A percentile compares a stretch with the other conserved stretches of the same genome.
phyloP scores from a whole-genome alignment of 2,329 filamentous ascomycete genomes.

The Emmonsia crescens region DNA sequence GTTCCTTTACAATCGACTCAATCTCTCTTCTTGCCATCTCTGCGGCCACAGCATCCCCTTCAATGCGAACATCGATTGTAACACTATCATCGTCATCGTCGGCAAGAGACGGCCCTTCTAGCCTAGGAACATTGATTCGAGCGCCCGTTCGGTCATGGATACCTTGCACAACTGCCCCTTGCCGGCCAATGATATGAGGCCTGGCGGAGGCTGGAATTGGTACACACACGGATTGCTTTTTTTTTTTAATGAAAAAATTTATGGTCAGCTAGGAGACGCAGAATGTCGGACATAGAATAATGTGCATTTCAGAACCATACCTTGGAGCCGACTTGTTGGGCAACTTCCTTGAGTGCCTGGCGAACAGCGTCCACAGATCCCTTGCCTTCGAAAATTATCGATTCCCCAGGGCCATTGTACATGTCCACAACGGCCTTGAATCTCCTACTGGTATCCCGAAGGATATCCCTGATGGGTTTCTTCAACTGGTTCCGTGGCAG shows the following conservation, averaged over 20 bases:
- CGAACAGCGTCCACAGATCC: slow-evolving; percentile 76
- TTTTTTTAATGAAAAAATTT: neutral
- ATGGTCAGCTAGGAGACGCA: neutral
- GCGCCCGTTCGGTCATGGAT: slow-evolving; percentile 85
- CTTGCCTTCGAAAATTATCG: slow-evolving; percentile 70
- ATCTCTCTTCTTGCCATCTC: slow-evolving; percentile 76
- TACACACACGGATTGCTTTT: slow-evolving; percentile 57
- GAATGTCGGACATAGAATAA: neutral
- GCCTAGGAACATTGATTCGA: slow-evolving; percentile 77
- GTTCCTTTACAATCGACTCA: slow-evolving; percentile 75
- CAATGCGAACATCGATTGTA: slow-evolving; percentile 74
- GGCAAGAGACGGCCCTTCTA: slow-evolving; percentile 52
- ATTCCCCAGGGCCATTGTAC: slow-evolving; percentile 59
- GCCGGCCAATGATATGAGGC: slow-evolving; percentile 85
- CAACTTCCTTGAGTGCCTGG: slow-evolving; percentile 79
- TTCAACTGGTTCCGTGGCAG: slow-evolving; percentile 67
- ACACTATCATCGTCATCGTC: slow-evolving; percentile 68
- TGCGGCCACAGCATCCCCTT: slow-evolving; percentile 82
- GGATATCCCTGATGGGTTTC: slow-evolving; percentile 71
- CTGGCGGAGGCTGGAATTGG: slow-evolving; percentile 73
- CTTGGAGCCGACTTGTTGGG: slow-evolving; percentile 77
- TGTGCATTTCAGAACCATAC: slow-evolving; percentile 37
- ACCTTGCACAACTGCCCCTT: slow-evolving; percentile 78
- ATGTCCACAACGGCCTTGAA: slow-evolving; percentile 79
- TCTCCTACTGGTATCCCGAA: slow-evolving; percentile 86